Evolutionary conservation across 2,329 filamentous ascomycete species (phyloP).

Genomic region (Arthrobotrys iridis): DNA sequence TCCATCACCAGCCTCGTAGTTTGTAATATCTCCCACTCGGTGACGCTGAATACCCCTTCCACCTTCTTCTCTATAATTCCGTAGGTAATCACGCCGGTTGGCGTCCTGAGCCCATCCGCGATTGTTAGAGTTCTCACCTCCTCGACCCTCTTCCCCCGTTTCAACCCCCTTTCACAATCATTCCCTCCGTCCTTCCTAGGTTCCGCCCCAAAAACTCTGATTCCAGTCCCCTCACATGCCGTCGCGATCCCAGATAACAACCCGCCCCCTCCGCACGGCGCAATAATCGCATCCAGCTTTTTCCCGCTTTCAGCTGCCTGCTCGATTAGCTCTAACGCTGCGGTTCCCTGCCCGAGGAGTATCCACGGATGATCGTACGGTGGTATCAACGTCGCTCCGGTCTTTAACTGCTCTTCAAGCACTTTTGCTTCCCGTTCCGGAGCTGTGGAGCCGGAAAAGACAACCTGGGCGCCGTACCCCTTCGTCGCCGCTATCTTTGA

Average conservation of each 20-base stretch:
- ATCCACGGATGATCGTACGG: constrained; percentile 94
- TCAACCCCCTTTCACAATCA: constrained; percentile 78
- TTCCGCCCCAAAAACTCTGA: constrained; percentile 85
- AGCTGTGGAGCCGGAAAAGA: constrained; percentile 83
- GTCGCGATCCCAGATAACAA: constrained; percentile 85
- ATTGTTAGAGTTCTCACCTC: constrained; percentile 80
- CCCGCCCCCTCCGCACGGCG: constrained; percentile 87
- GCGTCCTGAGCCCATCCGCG: constrained; percentile 87
- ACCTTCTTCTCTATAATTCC: constrained; percentile 69
- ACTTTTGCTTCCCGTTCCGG: constrained; percentile 80
- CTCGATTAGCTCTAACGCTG: constrained; percentile 80
- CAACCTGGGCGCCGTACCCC: constrained; percentile 78
- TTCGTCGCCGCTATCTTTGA: constrained; percentile 86
- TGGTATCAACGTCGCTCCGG: constrained; percentile 81
- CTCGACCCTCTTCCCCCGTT: constrained; percentile 68
- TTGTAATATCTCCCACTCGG: constrained; percentile 80
- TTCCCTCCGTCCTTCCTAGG: constrained; percentile 84
- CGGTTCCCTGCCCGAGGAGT: constrained; percentile 91
- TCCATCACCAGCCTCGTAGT: constrained; percentile 83
- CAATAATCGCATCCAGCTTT: constrained; percentile 76
- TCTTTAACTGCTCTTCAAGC: constrained; percentile 73
- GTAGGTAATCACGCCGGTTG: constrained; percentile 64
- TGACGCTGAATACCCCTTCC: constrained; percentile 75
- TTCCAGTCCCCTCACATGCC: constrained; percentile 75
- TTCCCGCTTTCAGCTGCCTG: constrained; percentile 70